A percentile compares a stretch with the other conserved stretches of the same genome.
Evolutionary conservation across 1,284 basidiomycete species (phyloP).

Genomic region (Irpex sp.): DNA sequence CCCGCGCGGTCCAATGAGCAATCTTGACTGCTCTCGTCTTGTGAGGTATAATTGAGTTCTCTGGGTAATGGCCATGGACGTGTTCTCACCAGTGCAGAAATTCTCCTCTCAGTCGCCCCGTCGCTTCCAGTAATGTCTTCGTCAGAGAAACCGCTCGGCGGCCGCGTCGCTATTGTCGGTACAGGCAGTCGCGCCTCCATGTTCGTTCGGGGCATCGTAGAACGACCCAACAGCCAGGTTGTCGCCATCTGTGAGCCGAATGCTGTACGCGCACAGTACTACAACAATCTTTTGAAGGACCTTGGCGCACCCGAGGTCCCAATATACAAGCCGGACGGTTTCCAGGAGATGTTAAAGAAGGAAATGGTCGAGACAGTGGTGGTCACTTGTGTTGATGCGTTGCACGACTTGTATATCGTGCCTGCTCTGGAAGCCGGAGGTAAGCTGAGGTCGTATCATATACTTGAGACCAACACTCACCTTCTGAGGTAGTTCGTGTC

Average conservation of each 20-base stretch:
- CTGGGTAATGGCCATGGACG: neutral
- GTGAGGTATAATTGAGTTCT: neutral
- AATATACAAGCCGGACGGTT: conserved; percentile 39
- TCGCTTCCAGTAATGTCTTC: conserved; percentile 10
- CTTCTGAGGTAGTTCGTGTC: conserved; percentile 30
- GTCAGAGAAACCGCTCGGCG: conserved; percentile 23
- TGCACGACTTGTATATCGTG: conserved; percentile 46
- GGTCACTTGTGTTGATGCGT: conserved; percentile 47
- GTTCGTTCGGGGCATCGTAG: conserved; percentile 38
- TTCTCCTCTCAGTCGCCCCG: neutral
- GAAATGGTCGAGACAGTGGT: conserved; percentile 45
- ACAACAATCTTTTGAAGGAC: conserved; percentile 38
- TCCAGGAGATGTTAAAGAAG: conserved; percentile 41
- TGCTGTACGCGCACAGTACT: conserved; percentile 39
- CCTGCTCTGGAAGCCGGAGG: conserved; percentile 36
- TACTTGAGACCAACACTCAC: neutral
- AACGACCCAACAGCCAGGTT: conserved; percentile 31
- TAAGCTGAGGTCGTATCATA: conserved; percentile 14
- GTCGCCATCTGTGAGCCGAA: conserved; percentile 50
- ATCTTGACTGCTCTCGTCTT: neutral
- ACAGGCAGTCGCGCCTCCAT: conserved; percentile 38
- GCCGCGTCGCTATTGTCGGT: conserved; percentile 36
- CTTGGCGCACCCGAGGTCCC: conserved; percentile 33
- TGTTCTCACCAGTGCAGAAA: neutral
- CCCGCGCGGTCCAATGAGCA: neutral